A percentile compares a stretch with the other conserved stretches of the same genome.
Evolutionary conservation across 2,329 filamentous ascomycete genomes (phyloP).

Genomic region (Aspergillus nomiae): DNA sequence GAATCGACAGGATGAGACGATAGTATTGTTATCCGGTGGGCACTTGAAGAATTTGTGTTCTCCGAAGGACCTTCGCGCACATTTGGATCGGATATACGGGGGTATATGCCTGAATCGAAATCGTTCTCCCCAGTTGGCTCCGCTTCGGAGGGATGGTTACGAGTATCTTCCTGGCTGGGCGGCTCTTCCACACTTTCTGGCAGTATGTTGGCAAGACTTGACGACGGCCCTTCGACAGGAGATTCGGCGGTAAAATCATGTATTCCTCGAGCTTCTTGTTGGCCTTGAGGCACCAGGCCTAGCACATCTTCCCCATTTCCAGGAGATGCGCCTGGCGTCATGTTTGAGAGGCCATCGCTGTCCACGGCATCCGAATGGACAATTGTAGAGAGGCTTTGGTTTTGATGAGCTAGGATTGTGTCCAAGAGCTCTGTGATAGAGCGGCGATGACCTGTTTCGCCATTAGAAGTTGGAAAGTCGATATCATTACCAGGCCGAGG

Average conservation of each 20-base stretch:
- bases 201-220: constrained; percentile 26
- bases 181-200: constrained; percentile 37
- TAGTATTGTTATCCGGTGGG: constrained; percentile 46
- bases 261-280: constrained; percentile 9
- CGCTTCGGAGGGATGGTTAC: constrained; percentile 15
- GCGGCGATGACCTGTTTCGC: constrained; percentile 23
- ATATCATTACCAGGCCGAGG: constrained; percentile 16
- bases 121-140: constrained; percentile 17
- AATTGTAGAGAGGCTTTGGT: constrained; percentile 20
- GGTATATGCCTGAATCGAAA: constrained; percentile 17
- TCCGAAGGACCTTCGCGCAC: constrained; percentile 16
- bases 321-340: constrained; percentile 22
- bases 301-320: constrained; percentile 15
- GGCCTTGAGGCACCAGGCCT: constrained; percentile 3
- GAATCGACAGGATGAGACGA: constrained; percentile 46
- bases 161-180: constrained; percentile 24
- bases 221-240: constrained; percentile 11
- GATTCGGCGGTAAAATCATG: constrained; percentile 13
- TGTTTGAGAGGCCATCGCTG: constrained; percentile 27
- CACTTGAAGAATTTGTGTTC: constrained; percentile 14
- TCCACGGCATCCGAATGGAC: constrained; percentile 21
- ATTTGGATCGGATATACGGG: constrained; percentile 21
- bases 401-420: constrained; percentile 34
- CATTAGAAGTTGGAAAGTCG: constrained; percentile 17
- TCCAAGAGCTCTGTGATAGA: constrained; percentile 41